These are phyloP conservation scores for Penicillium cinerascens DNA, from an alignment of 495 filamentous ascomycete genomes.

Conservation along the genomic window DNA sequence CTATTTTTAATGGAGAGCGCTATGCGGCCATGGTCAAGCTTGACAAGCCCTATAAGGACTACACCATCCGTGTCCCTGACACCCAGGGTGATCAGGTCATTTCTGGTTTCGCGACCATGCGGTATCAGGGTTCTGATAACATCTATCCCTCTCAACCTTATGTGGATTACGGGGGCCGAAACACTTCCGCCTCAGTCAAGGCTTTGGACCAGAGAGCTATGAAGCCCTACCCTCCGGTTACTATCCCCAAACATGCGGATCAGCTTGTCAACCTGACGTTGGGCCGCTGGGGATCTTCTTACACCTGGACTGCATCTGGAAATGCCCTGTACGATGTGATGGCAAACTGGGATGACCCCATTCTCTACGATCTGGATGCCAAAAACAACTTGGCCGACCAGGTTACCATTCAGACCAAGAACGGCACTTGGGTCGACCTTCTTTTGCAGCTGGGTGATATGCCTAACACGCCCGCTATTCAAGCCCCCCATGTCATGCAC, in stretches of 20 bases:
- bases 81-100: slow-evolving; percentile 36
- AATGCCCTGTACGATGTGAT: slow-evolving; percentile 25
- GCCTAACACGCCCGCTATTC: slow-evolving; percentile 12
- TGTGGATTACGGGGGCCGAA: slow-evolving; percentile 38
- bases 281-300: slow-evolving; percentile 32
- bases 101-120: slow-evolving; percentile 29
- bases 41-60: slow-evolving; percentile 30
- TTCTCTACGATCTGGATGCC: slow-evolving; percentile 38
- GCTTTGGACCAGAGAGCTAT: slow-evolving; percentile 30
- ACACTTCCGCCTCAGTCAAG: slow-evolving; percentile 29
- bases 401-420: slow-evolving; percentile 43
- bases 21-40: slow-evolving; percentile 39
- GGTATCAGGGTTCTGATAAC: slow-evolving; percentile 29
- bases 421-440: slow-evolving; percentile 52
- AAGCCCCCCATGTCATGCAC: slow-evolving; percentile 52
- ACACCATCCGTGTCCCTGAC: slow-evolving; percentile 35
- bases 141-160: slow-evolving; percentile 26
- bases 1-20: slow-evolving; percentile 34
- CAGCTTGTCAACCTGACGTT: slow-evolving; percentile 39
- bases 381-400: slow-evolving; percentile 21
- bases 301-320: slow-evolving; percentile 39
- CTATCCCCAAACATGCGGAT: slow-evolving; percentile 32
- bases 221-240: slow-evolving; percentile 32
- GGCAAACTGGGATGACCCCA: slow-evolving; percentile 28
- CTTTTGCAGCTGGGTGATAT: slow-evolving; percentile 35